Percentiles rank a stretch among this genome's conserved stretches.
phyloP scores from a whole-genome alignment of 257 asterid genomes.

The Solanum etuberosum region DNA sequence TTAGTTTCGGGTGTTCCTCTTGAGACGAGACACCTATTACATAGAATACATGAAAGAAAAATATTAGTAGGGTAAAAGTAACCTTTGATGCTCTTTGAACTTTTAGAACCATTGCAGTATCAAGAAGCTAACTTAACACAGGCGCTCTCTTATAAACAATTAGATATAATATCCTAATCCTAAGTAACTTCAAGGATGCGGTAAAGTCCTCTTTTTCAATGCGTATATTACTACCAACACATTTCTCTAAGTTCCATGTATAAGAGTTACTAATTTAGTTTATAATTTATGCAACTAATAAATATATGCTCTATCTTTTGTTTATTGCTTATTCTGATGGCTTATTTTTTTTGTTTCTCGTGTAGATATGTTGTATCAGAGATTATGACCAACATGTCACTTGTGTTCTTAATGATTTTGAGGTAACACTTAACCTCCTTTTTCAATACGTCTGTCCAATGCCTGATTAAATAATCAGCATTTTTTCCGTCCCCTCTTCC shows the following conservation, averaged over 20 bases:
- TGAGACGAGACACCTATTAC: background rate
- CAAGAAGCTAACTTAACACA: background rate
- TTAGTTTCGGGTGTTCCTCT: background rate
- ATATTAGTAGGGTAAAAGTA: background rate
- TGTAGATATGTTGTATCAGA: constrained; percentile 59
- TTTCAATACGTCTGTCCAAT: background rate
- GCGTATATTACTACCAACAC: background rate
- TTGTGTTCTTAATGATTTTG: constrained; percentile 54
- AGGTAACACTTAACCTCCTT: constrained; percentile 32
- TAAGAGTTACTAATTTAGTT: background rate
- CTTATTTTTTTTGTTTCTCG: background rate
- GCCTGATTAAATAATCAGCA: background rate
- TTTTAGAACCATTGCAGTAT: background rate
- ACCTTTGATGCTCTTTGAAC: background rate
- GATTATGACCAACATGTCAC: constrained; percentile 75
- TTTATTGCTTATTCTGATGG: background rate
- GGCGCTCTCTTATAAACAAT: background rate
- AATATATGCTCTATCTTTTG: background rate
- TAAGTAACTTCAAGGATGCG: background rate
- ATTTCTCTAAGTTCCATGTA: background rate
- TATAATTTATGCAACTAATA: background rate
- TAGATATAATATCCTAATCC: background rate
- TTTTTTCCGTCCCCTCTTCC: background rate
- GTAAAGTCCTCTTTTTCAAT: background rate
- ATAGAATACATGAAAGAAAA: background rate